Conservation (phyloP, 257 asterid species). For the Knoxia roxburghii region DNA sequence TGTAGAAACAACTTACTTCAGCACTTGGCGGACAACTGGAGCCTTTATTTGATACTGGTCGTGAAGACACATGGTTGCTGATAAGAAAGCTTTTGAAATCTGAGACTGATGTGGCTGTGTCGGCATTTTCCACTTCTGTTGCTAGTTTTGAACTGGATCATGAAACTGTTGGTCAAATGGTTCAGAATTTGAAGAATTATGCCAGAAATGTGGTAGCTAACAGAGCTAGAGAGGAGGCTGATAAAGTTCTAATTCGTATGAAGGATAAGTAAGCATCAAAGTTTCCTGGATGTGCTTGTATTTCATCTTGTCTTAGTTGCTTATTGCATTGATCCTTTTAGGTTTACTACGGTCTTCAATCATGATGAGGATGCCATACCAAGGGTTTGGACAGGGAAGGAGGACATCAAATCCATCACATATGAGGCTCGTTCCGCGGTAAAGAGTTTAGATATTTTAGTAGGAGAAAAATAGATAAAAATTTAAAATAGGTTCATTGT, state of each 20-base stretch:
- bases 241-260: constrained; percentile 52
- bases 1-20: constrained; percentile 41
- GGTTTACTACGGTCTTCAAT: constrained; percentile 50
- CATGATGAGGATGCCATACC: constrained; percentile 58
- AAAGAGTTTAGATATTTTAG: constrained; percentile 8
- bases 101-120: constrained; percentile 37
- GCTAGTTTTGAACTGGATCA: constrained; percentile 52
- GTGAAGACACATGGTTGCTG: constrained; percentile 50
- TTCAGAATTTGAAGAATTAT: constrained; percentile 36
- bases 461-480: not conserved
- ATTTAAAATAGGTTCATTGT: not conserved
- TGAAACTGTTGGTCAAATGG: constrained; percentile 32
- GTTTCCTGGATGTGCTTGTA: not conserved
- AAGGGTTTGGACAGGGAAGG: constrained; percentile 72
- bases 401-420: constrained; percentile 51
- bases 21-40: constrained; percentile 44
- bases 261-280: constrained; percentile 46
- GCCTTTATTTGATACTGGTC: constrained; percentile 49
- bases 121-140: constrained; percentile 33
- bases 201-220: constrained; percentile 42
- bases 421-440: constrained; percentile 59
- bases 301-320: constrained; percentile 6
- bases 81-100: constrained; percentile 47
- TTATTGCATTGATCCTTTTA: constrained; percentile 20
- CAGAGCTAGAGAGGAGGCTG: constrained; percentile 63